Evolutionary conservation across 1,139 yeast species (phyloP), one percentile per base, ranked within the genome.

Genomic region (Candida sp.): DNA sequence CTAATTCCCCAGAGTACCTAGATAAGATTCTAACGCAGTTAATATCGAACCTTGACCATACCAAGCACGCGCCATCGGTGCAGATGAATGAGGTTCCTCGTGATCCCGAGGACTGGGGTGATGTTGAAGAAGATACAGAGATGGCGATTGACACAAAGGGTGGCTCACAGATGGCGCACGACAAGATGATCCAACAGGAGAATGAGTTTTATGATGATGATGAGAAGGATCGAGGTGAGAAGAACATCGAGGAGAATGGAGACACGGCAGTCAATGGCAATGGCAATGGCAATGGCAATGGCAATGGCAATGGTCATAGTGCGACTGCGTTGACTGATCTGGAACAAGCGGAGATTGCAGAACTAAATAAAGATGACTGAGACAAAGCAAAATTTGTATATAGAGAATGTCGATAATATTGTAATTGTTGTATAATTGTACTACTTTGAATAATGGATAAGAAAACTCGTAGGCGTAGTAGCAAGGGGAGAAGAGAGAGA

Each of bases 31-130:
- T 92, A 62, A 82, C 90, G 11, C 90, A 88, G 62, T 89, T 94
- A 50, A 79, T 88, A 50, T 75, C 84, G 50, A 93, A 90, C 70
- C 77, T 94, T 63, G 96, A 91, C 60, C 83, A 90, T 63, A 91
- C 98, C 25, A 88, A 90, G 68, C 93, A 88, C 70, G 97, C 98
- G 0, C 99, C 99, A 8, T 89, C 96, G 52, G 98, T 94, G 31
- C 99, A 94, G 70, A 85, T 92, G 86, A 88, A 90, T 61, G 84
- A 88, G 49, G 96, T 91, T 30, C 99, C 99, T 5, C 78, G 41
- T 25, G 98, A 93, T 69, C 80, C 85, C 23, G 96, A 90, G 61
- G 96, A 90, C 60, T 72, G 80, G 55, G 96, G 92, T 27, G 98
- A 92, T 63, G 44, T 54, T n/a, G 93, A 90, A 40, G 96, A 88